phyloP scores from a whole-genome alignment of 2,329 filamentous ascomycete genomes.

The Fusarium marasasianum region DNA sequence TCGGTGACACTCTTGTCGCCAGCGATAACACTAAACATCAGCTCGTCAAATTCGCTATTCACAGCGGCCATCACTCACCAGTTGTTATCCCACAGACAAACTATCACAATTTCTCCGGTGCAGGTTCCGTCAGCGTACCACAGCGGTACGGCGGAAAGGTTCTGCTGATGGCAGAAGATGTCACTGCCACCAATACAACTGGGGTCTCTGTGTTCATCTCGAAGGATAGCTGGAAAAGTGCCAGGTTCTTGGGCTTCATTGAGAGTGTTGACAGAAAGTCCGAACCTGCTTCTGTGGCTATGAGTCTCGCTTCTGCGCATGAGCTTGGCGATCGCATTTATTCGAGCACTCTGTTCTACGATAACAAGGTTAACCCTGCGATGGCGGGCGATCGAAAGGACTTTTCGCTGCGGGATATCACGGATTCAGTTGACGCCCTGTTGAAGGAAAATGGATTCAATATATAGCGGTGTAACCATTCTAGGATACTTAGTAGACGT shows the following conservation, averaged over 20 bases:
- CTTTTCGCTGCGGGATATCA: not conserved
- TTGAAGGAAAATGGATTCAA: not conserved
- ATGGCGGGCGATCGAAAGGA: not conserved
- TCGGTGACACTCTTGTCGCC: not conserved
- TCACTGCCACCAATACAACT: not conserved
- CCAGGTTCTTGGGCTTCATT: not conserved
- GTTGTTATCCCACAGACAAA: not conserved
- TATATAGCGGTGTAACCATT: not conserved
- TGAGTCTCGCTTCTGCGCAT: not conserved
- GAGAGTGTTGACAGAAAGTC: not conserved
- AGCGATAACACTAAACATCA: not conserved
- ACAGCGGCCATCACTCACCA: accelerated
- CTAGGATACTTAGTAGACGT: accelerated
- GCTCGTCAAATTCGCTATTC: not conserved
- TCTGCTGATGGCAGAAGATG: not conserved
- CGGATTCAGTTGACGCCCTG: not conserved
- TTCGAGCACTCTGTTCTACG: not conserved
- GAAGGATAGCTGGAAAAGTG: accelerated
- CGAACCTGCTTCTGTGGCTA: not conserved
- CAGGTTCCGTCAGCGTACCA: not conserved
- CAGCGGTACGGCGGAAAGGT: not conserved
- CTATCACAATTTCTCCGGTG: not conserved
- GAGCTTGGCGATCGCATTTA: not conserved
- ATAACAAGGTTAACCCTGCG: not conserved
- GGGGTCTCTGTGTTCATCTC: not conserved